Base-by-base conservation (phyloP, 2,329 filamentous ascomycete genomes). In the Hymenotorrendiella dingleyae region DNA sequence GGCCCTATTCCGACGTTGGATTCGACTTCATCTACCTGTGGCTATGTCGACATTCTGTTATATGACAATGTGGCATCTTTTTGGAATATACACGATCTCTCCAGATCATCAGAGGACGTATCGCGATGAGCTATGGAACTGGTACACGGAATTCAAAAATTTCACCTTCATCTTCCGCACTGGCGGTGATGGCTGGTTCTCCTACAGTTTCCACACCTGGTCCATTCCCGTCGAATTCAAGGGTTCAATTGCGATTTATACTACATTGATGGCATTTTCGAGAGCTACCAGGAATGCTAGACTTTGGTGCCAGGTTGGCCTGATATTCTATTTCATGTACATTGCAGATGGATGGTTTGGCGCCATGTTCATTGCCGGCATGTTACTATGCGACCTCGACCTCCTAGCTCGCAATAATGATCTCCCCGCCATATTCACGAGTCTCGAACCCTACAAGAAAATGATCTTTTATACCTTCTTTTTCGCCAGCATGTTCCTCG, bases 311-410 rank as follows among this genome's bases (percentile, higher is more conserved):
- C 63, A 77, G 50, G 34, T 67, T 1, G 69, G 55, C 1, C 64
- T 85, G 11, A 69, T 76, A 16, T 65, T 68, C 48, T 85, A 84
- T 62, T 82, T 82, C 53, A 65, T 85, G 57, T 84, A 82, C 58
- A 70, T 84, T 41, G 72, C 71, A 9, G 82, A 85, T 56, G 80
- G 78, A 22, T 76, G 71, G 62, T 78, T 78, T 55, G 75, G 73
- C 49, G 69, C 77, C 14, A 65, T 80, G 59, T 83, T 83, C 54
- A 59, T 74, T 12, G 63, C 69, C 0, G 80, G 80, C 23, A 78
- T 82, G 71, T 60, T 82, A 4, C 67, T 81, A 8, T 73, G 72
- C 59, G 76, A 83, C 46, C 61, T 83, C 26, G 79, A 82, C 50
- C 55, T 75, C 8, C 67, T 81, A 2, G 70, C 72, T 0, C 61